phyloP scores from a whole-genome alignment of 2,329 filamentous ascomycete species.

The Aspergillus glaucus region DNA sequence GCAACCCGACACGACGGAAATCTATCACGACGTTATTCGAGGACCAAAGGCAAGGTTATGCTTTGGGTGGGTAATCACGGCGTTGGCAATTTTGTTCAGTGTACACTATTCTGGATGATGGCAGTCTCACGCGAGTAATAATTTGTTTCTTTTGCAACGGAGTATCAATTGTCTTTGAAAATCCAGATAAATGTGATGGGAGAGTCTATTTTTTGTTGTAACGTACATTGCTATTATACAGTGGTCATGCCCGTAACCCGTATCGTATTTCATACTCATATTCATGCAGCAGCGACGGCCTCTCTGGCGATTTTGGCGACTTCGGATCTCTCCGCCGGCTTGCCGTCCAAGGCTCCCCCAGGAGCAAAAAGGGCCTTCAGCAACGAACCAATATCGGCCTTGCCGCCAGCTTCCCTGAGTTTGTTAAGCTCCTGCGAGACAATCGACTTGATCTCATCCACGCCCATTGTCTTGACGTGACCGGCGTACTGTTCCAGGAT shows the following conservation, averaged over 20 bases:
- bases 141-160: too few relatives aligned
- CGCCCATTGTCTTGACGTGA: conserved; percentile 35
- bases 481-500: conserved; percentile 42
- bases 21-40: too few relatives aligned
- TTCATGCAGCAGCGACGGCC: conserved; percentile 19
- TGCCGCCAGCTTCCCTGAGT: conserved; percentile 30
- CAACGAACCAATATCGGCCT: conserved; percentile 32
- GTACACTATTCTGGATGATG: too few relatives aligned
- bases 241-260: not conserved
- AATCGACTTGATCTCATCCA: conserved; percentile 34
- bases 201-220: not conserved
- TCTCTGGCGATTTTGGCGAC: conserved; percentile 38
- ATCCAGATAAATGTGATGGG: not conserved
- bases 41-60: too few relatives aligned
- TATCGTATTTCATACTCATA: not conserved
- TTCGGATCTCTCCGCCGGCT: conserved; percentile 37
- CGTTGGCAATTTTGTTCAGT: too few relatives aligned
- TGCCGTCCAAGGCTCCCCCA: conserved; percentile 39
- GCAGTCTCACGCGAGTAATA: too few relatives aligned
- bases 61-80: too few relatives aligned
- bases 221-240: conserved; percentile 8
- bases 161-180: too few relatives aligned
- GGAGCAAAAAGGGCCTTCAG: conserved; percentile 38
- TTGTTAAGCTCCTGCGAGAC: conserved; percentile 30
- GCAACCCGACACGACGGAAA: too few relatives aligned